Percentiles rank a stretch among this genome's conserved stretches.
Evolutionary conservation across 2,329 filamentous ascomycete species (phyloP).

Genomic region (Myriosclerotinia duriaeana): DNA sequence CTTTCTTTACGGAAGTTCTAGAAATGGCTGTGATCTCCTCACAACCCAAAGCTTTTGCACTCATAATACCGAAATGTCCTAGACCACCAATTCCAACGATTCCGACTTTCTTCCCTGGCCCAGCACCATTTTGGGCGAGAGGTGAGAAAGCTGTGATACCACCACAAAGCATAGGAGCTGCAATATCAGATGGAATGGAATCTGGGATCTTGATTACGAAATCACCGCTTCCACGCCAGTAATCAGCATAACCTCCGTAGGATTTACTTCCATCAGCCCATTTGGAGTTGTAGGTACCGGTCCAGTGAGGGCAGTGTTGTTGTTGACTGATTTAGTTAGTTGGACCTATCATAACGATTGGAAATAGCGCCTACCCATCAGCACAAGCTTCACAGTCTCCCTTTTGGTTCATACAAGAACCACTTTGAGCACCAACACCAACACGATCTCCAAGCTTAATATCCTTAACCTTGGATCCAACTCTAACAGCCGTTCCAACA

Average conservation of each 20-base stretch:
- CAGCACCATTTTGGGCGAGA: conserved; percentile 63
- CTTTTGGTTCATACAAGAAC: conserved; percentile 44
- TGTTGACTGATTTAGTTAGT: neutral
- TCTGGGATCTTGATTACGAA: conserved; percentile 62
- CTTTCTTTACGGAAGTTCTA: conserved; percentile 57
- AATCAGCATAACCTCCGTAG: conserved; percentile 54
- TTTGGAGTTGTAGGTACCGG: conserved; percentile 48
- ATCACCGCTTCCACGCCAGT: conserved; percentile 54
- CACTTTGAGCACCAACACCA: conserved; percentile 53
- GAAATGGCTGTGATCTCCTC: conserved; percentile 65
- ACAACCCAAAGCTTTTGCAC: conserved; percentile 67
- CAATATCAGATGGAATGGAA: conserved; percentile 49
- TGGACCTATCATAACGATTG: conserved; percentile 25
- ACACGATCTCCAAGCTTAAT: conserved; percentile 53
- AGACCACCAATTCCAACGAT: conserved; percentile 66
- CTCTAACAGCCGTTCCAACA: conserved; percentile 46
- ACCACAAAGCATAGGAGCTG: conserved; percentile 72
- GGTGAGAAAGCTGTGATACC: conserved; percentile 74
- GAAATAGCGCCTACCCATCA: conserved; percentile 33
- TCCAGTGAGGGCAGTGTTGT: conserved; percentile 10
- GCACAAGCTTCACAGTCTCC: conserved; percentile 52
- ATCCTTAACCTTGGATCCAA: conserved; percentile 61
- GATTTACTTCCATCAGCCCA: conserved; percentile 41
- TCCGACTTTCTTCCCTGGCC: conserved; percentile 69
- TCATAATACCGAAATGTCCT: conserved; percentile 72